A percentile compares a stretch with the other conserved stretches of the same genome.
Evolutionary conservation across 2,329 filamentous ascomycete genomes (phyloP).

Genomic region (Sporothrix mexicana): DNA sequence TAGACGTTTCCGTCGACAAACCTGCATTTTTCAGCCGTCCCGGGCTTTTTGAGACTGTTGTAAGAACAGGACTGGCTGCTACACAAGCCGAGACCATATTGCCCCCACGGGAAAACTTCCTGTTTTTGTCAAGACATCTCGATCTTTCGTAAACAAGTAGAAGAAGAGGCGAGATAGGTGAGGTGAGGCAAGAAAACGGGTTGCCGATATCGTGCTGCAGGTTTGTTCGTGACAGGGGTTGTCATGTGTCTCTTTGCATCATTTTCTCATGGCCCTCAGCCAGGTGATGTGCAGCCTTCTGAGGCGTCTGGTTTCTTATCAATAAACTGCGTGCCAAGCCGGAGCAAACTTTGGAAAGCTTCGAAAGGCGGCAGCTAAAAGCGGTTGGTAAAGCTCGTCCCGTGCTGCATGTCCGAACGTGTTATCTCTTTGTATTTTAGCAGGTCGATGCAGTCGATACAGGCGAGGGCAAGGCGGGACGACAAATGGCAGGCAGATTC

Average conservation of each 20-base stretch:
- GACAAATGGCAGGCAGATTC: neutral
- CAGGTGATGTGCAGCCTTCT: conserved; percentile 6
- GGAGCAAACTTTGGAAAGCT: conserved; percentile 7
- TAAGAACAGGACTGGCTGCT: neutral
- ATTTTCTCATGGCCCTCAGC: neutral
- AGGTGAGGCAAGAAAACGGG: too few relatives aligned
- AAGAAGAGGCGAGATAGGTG: neutral
- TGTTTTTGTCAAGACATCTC: neutral
- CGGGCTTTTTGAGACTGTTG: conserved; percentile 7
- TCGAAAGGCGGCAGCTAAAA: neutral
- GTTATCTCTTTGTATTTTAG: neutral
- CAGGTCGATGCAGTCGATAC: neutral
- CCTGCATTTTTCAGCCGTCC: conserved; percentile 29
- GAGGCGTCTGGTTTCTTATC: conserved; percentile 12
- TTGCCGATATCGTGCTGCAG: neutral
- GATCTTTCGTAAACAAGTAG: neutral
- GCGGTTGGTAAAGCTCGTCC: conserved; percentile 23
- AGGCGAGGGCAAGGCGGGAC: neutral
- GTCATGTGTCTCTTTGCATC: neutral
- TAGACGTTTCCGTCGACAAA: conserved; percentile 3
- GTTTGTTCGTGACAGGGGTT: neutral
- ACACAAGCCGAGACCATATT: neutral
- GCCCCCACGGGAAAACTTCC: neutral
- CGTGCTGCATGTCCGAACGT: conserved; percentile 15
- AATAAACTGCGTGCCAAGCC: conserved; percentile 18